Evolutionary conservation across 768 basidiomycete species (phyloP).

Genomic region (Panaeolus cyanescens): DNA sequence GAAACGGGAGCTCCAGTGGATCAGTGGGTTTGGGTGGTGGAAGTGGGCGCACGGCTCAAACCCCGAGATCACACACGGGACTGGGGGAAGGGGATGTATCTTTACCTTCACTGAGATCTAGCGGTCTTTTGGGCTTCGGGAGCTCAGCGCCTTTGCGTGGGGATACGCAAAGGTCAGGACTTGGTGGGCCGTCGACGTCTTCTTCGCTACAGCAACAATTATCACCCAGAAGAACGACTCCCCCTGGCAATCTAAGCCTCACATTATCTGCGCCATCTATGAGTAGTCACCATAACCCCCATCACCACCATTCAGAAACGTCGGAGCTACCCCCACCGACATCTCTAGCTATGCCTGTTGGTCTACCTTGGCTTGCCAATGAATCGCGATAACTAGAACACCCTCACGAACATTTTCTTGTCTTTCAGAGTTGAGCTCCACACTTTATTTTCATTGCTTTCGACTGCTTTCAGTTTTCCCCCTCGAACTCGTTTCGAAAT

Average conservation of each 20-base stretch:
- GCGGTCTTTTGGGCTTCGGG: conserved; percentile 69
- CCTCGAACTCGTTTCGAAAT: background rate
- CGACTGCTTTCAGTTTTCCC: conserved; percentile 7
- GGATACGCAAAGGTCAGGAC: conserved; percentile 8
- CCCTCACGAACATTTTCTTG: conserved; percentile 8
- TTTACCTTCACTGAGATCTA: conserved; percentile 74
- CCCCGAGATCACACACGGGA: background rate
- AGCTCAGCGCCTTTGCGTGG: conserved; percentile 27
- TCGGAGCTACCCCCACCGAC: conserved; percentile 29
- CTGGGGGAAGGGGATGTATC: conserved; percentile 41
- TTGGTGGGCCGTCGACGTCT: conserved; percentile 15
- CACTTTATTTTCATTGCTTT: conserved; percentile 12
- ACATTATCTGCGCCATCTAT: conserved; percentile 14
- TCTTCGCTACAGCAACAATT: conserved; percentile 15
- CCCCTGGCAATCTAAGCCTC: conserved; percentile 17
- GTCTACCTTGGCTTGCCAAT: conserved; percentile 68
- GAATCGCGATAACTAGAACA: conserved; percentile 45
- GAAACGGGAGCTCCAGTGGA: conserved; percentile 11
- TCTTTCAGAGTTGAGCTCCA: conserved; percentile 18
- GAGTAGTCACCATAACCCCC: conserved; percentile 14
- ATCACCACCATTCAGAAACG: conserved; percentile 20
- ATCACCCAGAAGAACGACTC: conserved; percentile 31
- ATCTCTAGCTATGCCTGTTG: conserved; percentile 58
- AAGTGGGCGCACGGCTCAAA: conserved; percentile 12
- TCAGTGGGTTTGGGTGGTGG: conserved; percentile 10